Evolutionary conservation across 148 eudicot genomes (phyloP).

Genomic region (Dysphania ambrosioides): DNA sequence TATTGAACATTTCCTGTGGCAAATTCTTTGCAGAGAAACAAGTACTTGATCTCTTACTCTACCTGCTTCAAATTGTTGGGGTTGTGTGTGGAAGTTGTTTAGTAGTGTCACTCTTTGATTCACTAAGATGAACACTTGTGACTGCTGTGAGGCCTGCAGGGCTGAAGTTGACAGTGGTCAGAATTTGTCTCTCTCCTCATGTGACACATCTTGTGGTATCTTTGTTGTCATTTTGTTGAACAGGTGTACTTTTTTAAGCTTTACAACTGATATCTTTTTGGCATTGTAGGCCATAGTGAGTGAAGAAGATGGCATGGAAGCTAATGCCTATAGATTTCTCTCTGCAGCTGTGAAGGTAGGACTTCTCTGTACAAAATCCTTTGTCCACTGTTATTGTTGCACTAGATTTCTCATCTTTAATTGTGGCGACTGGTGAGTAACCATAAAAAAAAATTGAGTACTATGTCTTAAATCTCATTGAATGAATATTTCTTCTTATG

Average conservation of each 20-base stretch:
- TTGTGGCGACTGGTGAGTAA: background rate
- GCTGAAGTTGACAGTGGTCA: no score
- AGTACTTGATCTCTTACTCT: no score
- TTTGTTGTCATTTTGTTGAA: background rate
- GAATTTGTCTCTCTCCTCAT: background rate
- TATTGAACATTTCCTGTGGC: no score
- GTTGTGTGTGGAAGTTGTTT: no score
- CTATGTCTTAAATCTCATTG: background rate
- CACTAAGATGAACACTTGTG: no score
- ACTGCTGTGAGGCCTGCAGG: no score
- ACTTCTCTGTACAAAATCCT: background rate
- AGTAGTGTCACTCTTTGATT: no score
- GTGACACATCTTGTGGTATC: background rate
- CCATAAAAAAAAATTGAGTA: background rate
- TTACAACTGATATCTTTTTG: slow-evolving; percentile 16
- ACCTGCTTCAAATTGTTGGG: no score
- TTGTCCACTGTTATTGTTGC: background rate
- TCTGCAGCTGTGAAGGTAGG: slow-evolving; percentile 84
- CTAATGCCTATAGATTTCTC: slow-evolving; percentile 87
- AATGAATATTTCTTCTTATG: background rate
- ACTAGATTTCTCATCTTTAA: background rate
- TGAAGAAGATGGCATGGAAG: slow-evolving; percentile 96
- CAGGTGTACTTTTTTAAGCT: background rate
- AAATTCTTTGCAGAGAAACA: no score
- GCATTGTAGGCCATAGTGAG: slow-evolving; percentile 73